phyloP scores from a whole-genome alignment of 225 moss, liverwort and hornwort species.

The Takakia lepidozioides region DNA sequence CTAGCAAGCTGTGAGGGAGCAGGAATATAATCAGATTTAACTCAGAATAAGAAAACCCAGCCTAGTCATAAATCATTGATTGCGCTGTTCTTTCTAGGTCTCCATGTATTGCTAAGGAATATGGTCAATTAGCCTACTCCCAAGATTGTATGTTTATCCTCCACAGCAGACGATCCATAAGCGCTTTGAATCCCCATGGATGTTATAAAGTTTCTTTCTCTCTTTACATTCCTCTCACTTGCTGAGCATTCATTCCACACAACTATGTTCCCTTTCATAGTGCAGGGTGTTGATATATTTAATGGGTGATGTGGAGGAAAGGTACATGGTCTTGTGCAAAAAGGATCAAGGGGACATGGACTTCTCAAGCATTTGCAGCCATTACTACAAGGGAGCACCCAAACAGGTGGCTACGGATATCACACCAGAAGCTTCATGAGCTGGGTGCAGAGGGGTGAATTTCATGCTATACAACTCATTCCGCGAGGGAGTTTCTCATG shows the following conservation, averaged over 20 bases:
- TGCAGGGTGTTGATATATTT: slow-evolving; percentile 2
- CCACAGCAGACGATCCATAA: neutral
- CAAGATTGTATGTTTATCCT: neutral
- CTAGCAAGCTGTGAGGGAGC: neutral
- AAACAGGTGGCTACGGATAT: slow-evolving; percentile 14
- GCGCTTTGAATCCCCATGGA: neutral
- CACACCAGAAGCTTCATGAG: neutral
- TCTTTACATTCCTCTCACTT: neutral
- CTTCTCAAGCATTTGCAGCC: slow-evolving; percentile 70
- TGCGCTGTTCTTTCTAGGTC: too few relatives aligned
- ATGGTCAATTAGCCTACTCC: too few relatives aligned
- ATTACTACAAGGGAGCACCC: slow-evolving; percentile 55
- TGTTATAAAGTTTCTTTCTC: neutral
- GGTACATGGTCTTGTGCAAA: slow-evolving; percentile 61
- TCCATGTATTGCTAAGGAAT: too few relatives aligned
- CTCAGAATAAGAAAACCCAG: too few relatives aligned
- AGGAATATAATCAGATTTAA: neutral
- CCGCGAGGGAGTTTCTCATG: too few relatives aligned
- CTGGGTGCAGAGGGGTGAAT: too few relatives aligned
- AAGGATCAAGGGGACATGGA: slow-evolving; percentile 56
- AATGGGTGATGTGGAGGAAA: neutral
- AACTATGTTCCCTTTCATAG: neutral
- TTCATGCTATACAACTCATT: too few relatives aligned
- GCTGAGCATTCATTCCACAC: too few relatives aligned
- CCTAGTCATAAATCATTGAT: too few relatives aligned